Percentiles rank a stretch among this genome's conserved stretches.
Evolutionary conservation across 768 basidiomycete species (phyloP).

Genomic region (Cubamyces sp.): DNA sequence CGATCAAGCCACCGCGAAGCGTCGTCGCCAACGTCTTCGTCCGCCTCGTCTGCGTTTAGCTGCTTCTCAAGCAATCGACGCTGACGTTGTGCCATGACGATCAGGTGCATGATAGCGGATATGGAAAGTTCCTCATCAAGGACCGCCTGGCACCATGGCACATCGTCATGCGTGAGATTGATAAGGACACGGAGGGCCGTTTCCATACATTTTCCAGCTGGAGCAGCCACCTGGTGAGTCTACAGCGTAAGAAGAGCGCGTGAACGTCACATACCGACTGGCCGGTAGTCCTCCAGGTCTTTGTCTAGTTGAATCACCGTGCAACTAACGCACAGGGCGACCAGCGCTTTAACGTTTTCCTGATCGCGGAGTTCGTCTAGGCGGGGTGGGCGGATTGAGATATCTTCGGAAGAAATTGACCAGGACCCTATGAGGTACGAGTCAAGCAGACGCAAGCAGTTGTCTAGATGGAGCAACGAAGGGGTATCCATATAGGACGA

Average conservation of each 20-base stretch:
- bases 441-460: slow-evolving; percentile 65
- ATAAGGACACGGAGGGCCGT: slow-evolving; percentile 68
- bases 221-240: neutral
- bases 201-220: slow-evolving; percentile 55
- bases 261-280: slow-evolving; percentile 11
- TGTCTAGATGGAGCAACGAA: slow-evolving; percentile 52
- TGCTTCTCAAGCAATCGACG: slow-evolving; percentile 25
- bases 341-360: slow-evolving; percentile 52
- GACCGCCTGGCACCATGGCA: slow-evolving; percentile 58
- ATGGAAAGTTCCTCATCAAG: slow-evolving; percentile 50
- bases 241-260: neutral
- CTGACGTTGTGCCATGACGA: slow-evolving; percentile 43
- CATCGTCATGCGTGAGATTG: slow-evolving; percentile 67
- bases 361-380: slow-evolving; percentile 45
- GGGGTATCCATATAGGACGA: slow-evolving; percentile 31
- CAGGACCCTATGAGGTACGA: slow-evolving; percentile 64
- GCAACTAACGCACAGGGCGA: slow-evolving; percentile 55
- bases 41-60: slow-evolving; percentile 18
- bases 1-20: slow-evolving; percentile 60
- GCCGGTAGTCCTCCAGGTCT: slow-evolving; percentile 19
- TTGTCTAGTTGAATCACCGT: slow-evolving; percentile 42
- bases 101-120: slow-evolving; percentile 50
- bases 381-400: neutral
- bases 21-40: slow-evolving; percentile 31
- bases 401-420: slow-evolving; percentile 36